Evolutionary conservation across 2,329 filamentous ascomycete genomes (phyloP).

Genomic region (Hypomyces rosellus): DNA sequence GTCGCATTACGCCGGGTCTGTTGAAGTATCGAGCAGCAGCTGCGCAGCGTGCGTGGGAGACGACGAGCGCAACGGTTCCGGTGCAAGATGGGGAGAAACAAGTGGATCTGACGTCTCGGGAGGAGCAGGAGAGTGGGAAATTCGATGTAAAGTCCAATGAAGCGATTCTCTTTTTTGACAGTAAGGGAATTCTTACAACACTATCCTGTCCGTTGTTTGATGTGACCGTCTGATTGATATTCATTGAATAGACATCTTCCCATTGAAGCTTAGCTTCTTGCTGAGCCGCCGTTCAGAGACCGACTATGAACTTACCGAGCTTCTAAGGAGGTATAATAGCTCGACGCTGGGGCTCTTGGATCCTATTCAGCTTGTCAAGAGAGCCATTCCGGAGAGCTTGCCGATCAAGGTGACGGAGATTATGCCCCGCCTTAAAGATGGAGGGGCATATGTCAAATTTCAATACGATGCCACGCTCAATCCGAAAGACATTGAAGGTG

Average conservation of each 20-base stretch:
- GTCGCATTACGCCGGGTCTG: constrained; percentile 5
- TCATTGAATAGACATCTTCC: constrained; percentile 77
- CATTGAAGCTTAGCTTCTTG: constrained; percentile 57
- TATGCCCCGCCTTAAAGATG: constrained; percentile 79
- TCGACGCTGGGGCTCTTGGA: constrained; percentile 45
- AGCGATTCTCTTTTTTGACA: constrained; percentile 84
- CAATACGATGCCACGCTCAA: constrained; percentile 39
- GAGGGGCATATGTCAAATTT: constrained; percentile 90
- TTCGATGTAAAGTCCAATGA: constrained; percentile 72
- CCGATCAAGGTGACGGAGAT: constrained; percentile 72
- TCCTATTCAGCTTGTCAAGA: constrained; percentile 48
- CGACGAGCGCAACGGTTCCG: constrained; percentile 13
- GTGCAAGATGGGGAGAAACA: constrained; percentile 50
- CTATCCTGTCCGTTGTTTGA: background rate
- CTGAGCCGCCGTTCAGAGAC: constrained; percentile 40
- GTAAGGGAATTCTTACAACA: constrained; percentile 39
- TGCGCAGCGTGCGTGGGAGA: constrained; percentile 19
- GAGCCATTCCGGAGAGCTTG: constrained; percentile 56
- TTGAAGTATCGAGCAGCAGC: constrained; percentile 3
- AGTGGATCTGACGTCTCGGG: constrained; percentile 27
- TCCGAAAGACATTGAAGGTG: constrained; percentile 38
- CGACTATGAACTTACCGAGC: constrained; percentile 42
- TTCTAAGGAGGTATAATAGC: constrained; percentile 47
- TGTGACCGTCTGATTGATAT: too few relatives aligned
- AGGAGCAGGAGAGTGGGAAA: constrained; percentile 68